These are phyloP conservation scores for Discostella stelligeroides DNA, from an alignment of 108 stramenopile genomes.

Conservation along the genomic window DNA sequence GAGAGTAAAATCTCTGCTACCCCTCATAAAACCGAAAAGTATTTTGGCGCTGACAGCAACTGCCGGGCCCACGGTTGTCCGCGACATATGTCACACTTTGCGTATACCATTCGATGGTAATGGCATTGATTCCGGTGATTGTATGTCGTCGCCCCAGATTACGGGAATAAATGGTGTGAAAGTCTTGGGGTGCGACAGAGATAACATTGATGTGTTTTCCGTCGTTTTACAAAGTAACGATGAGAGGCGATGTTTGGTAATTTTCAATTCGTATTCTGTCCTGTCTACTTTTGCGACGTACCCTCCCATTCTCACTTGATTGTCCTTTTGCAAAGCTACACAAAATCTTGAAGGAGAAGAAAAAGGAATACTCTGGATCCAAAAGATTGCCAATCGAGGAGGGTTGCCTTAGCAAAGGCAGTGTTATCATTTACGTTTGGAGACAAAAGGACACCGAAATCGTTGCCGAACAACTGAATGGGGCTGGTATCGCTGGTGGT, in stretches of 20 bases:
- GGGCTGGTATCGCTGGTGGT: slow-evolving; percentile 66
- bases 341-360: slow-evolving; percentile 58
- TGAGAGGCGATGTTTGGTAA: slow-evolving; percentile 67
- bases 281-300: background rate
- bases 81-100: slow-evolving; percentile 82
- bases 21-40: slow-evolving; percentile 71
- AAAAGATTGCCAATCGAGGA: slow-evolving; percentile 45
- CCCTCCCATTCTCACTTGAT: background rate
- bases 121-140: no score
- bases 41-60: slow-evolving; percentile 93
- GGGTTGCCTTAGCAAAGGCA: slow-evolving; percentile 72
- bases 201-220: slow-evolving; percentile 85
- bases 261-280: background rate
- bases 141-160: slow-evolving; percentile 10
- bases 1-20: slow-evolving; percentile 68
- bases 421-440: slow-evolving; percentile 93
- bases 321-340: slow-evolving; percentile 45
- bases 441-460: slow-evolving; percentile 87
- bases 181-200: slow-evolving; percentile 71
- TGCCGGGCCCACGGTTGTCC: slow-evolving; percentile 82
- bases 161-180: slow-evolving; percentile 61
- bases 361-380: slow-evolving; percentile 11
- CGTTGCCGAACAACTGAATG: slow-evolving; percentile 72
- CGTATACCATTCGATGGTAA: slow-evolving; percentile 51
- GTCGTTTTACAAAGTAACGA: slow-evolving; percentile 61